phyloP scores from a whole-genome alignment of 2,329 filamentous ascomycete genomes.

The Penicillium sp. region DNA sequence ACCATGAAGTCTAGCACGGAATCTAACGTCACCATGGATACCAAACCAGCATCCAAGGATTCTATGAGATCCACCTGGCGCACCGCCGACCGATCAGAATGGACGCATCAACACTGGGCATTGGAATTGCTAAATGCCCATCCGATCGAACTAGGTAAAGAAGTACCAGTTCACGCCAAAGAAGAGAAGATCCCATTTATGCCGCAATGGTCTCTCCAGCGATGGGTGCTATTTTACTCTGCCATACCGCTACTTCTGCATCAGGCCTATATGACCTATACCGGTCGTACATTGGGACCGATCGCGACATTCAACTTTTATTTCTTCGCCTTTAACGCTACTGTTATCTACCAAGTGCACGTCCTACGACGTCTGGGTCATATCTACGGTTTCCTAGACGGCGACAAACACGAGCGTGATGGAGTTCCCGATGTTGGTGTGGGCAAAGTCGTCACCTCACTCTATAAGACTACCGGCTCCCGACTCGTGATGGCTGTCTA shows the following conservation, averaged over 20 bases:
- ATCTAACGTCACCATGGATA: conserved; percentile 17
- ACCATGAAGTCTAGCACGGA: not conserved
- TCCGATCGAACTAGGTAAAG: conserved; percentile 24
- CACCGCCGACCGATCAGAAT: conserved; percentile 23
- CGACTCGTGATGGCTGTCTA: conserved; percentile 35
- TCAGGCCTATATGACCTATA: conserved; percentile 34
- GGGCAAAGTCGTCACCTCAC: conserved; percentile 33
- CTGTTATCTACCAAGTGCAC: conserved; percentile 39
- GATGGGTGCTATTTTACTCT: conserved; percentile 45
- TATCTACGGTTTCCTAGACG: conserved; percentile 22
- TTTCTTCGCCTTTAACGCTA: conserved; percentile 41
- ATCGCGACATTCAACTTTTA: conserved; percentile 42
- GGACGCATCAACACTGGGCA: conserved; percentile 27
- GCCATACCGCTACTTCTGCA: conserved; percentile 41
- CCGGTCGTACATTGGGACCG: conserved; percentile 31
- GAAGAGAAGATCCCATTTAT: conserved; percentile 44
- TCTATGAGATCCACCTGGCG: conserved; percentile 36
- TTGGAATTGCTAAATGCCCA: conserved; percentile 28
- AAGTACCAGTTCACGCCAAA: conserved; percentile 43
- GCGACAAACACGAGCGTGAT: conserved; percentile 32
- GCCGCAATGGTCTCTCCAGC: conserved; percentile 37
- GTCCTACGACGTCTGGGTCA: conserved; percentile 24
- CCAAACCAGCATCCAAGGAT: conserved; percentile 27
- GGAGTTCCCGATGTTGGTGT: conserved; percentile 45
- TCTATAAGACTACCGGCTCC: conserved; percentile 36